These are phyloP conservation scores for Raddia distichophylla DNA, from an alignment of 176 grass and related monocot genomes.

Conservation along the genomic window DNA sequence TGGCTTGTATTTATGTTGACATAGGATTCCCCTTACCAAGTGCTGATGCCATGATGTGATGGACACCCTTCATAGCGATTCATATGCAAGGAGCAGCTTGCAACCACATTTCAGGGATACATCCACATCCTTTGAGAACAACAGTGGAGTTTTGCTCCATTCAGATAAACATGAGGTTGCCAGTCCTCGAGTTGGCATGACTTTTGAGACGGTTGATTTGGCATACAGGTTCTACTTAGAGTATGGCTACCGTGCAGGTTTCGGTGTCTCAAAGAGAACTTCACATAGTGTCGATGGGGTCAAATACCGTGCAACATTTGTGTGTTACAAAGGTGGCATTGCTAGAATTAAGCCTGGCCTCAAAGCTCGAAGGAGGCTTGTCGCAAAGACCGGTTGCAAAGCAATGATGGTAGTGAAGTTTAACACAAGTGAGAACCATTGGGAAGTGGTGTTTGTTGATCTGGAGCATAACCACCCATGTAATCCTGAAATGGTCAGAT, in stretches of 20 bases:
- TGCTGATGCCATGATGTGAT: slow-evolving; percentile 42
- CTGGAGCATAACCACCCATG: slow-evolving; percentile 90
- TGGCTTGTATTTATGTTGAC: slow-evolving; percentile 25
- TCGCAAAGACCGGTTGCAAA: slow-evolving; percentile 86
- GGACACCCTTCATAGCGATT: slow-evolving; percentile 43
- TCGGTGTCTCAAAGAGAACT: slow-evolving; percentile 80
- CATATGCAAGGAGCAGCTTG: slow-evolving; percentile 49
- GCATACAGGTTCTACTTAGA: slow-evolving; percentile 82
- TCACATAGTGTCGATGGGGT: slow-evolving; percentile 80
- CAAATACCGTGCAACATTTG: slow-evolving; percentile 79
- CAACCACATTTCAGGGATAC: slow-evolving; percentile 37
- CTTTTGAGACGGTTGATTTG: slow-evolving; percentile 76
- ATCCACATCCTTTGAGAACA: slow-evolving; percentile 45
- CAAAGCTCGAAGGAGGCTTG: slow-evolving; percentile 82
- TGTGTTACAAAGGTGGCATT: slow-evolving; percentile 89
- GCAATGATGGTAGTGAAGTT: slow-evolving; percentile 87
- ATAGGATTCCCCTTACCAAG: slow-evolving; percentile 15
- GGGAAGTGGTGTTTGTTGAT: slow-evolving; percentile 82
- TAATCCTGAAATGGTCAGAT: slow-evolving; percentile 90
- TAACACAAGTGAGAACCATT: slow-evolving; percentile 61
- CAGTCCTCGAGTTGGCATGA: slow-evolving; percentile 70
- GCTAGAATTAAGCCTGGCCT: slow-evolving; percentile 80
- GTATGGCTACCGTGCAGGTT: slow-evolving; percentile 77
- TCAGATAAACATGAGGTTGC: slow-evolving; percentile 41
- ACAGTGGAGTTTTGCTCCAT: slow-evolving; percentile 17